A percentile compares a stretch with the other conserved stretches of the same genome.
These are phyloP conservation scores for Venturia effusa DNA, from an alignment of 2,329 filamentous ascomycete genomes.

Conservation along the genomic window DNA sequence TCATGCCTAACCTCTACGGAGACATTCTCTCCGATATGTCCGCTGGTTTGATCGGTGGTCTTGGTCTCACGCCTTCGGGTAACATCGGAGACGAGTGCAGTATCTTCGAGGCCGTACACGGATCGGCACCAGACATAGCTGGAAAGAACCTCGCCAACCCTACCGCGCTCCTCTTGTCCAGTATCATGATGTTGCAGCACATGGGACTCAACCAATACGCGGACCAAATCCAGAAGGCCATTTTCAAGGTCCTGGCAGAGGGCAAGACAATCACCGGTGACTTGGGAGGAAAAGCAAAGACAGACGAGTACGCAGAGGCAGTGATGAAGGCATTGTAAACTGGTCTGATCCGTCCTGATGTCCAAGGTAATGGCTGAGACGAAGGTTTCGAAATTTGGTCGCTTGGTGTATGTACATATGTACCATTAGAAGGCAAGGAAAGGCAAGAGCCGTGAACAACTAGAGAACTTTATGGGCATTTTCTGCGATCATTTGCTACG, in stretches of 20 bases:
- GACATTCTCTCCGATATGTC: slow-evolving; percentile 99
- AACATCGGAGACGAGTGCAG: slow-evolving; percentile 99
- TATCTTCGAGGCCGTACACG: slow-evolving; percentile 99
- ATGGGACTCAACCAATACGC: slow-evolving; percentile 86
- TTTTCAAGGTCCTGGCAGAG: slow-evolving; percentile 89
- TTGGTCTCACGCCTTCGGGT: slow-evolving; percentile 91
- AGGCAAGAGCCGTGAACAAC: neutral
- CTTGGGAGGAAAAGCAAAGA: slow-evolving; percentile 92
- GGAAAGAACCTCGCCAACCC: slow-evolving; percentile 96
- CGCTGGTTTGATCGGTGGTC: slow-evolving; percentile 93
- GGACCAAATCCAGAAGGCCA: slow-evolving; percentile 80
- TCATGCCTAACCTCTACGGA: slow-evolving; percentile 96
- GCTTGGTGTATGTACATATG: neutral
- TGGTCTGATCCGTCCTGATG: neutral
- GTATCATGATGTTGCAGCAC: slow-evolving; percentile 99
- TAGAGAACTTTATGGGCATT: neutral
- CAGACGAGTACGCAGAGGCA: slow-evolving; percentile 81
- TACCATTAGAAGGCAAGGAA: neutral
- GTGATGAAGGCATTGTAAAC: slow-evolving; percentile 53
- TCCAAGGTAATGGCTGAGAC: neutral
- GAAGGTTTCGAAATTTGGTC: neutral
- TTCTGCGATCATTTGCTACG: neutral
- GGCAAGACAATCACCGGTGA: slow-evolving; percentile 94
- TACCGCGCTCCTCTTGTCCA: slow-evolving; percentile 85
- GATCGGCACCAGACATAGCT: slow-evolving; percentile 91